Percentiles rank a stretch among this genome's conserved stretches.
Conservation (phyloP, 140 eudicot genomes). For the Flaveria floridana region DNA sequence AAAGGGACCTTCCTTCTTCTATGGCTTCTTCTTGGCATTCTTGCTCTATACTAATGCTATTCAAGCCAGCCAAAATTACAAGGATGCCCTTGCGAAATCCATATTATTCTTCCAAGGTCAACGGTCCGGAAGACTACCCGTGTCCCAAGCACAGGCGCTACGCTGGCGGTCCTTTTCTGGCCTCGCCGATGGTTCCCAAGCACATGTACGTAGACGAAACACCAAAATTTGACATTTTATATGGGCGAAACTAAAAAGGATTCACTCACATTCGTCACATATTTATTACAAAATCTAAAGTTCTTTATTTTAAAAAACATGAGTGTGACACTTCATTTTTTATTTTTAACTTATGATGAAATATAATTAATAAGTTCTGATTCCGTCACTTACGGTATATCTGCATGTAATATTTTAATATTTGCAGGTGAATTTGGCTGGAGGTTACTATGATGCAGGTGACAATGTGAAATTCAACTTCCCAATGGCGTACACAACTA, state of each 20-base stretch:
- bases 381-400: background rate
- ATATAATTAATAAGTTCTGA: background rate
- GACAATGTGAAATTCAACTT: conserved; percentile 86
- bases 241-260: too few species aligned
- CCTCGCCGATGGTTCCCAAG: conserved; percentile 57
- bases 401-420: background rate
- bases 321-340: too few species aligned
- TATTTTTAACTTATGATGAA: background rate
- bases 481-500: conserved; percentile 90
- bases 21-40: conserved; percentile 32
- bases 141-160: conserved; percentile 44
- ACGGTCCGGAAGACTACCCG: conserved; percentile 70
- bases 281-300: too few species aligned
- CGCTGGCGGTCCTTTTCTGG: conserved; percentile 70
- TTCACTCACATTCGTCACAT: too few species aligned
- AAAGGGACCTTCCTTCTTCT: conserved; percentile 22
- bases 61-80: conserved; percentile 55
- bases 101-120: conserved; percentile 82
- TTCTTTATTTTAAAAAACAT: too few species aligned
- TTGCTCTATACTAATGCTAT: conserved; percentile 36
- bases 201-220: conserved; percentile 42
- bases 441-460: conserved; percentile 97
- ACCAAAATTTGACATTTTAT: background rate
- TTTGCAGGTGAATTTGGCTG: conserved; percentile 70
- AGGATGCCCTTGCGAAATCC: conserved; percentile 86